Percentiles rank a stretch among this genome's conserved stretches.
These are phyloP conservation scores for Moesziomyces antarcticus DNA, from an alignment of 1,284 basidiomycete genomes.

Conservation along the genomic window DNA sequence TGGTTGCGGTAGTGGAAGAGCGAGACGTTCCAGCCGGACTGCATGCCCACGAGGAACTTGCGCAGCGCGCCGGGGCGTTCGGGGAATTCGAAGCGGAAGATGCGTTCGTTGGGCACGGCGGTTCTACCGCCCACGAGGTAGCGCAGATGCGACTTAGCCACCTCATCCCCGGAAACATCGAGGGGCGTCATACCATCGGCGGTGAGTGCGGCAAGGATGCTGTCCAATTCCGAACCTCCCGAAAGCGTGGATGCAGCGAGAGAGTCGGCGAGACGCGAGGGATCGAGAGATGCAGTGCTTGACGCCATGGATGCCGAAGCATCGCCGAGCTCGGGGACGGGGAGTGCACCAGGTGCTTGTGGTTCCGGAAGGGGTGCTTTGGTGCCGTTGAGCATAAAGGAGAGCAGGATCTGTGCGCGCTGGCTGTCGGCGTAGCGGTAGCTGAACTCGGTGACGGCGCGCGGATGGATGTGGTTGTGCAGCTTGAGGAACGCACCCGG, in stretches of 20 bases:
- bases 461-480: slow-evolving; percentile 86
- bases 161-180: slow-evolving; percentile 93
- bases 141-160: slow-evolving; percentile 92
- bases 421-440: slow-evolving; percentile 77
- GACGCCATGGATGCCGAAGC: slow-evolving; percentile 1
- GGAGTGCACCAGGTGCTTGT: too few species aligned
- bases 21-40: slow-evolving; percentile 90
- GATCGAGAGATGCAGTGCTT: slow-evolving; percentile 9
- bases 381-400: slow-evolving; percentile 78
- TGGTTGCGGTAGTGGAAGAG: slow-evolving; percentile 98
- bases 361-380: slow-evolving; percentile 7
- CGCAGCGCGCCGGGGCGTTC: slow-evolving; percentile 91
- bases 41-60: slow-evolving; percentile 79
- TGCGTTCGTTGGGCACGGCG: slow-evolving; percentile 81
- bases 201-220: slow-evolving; percentile 71
- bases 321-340: not conserved
- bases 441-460: slow-evolving; percentile 94
- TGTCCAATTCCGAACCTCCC: slow-evolving; percentile 35
- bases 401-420: slow-evolving; percentile 86
- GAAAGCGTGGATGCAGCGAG: slow-evolving; percentile 12
- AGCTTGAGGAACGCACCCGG: slow-evolving; percentile 92
- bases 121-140: slow-evolving; percentile 83
- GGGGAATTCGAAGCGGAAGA: slow-evolving; percentile 97
- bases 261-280: slow-evolving; percentile 3
- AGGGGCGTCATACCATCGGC: slow-evolving; percentile 79